Conservation (phyloP, 148 eudicot genomes). For the Silene conica region DNA sequence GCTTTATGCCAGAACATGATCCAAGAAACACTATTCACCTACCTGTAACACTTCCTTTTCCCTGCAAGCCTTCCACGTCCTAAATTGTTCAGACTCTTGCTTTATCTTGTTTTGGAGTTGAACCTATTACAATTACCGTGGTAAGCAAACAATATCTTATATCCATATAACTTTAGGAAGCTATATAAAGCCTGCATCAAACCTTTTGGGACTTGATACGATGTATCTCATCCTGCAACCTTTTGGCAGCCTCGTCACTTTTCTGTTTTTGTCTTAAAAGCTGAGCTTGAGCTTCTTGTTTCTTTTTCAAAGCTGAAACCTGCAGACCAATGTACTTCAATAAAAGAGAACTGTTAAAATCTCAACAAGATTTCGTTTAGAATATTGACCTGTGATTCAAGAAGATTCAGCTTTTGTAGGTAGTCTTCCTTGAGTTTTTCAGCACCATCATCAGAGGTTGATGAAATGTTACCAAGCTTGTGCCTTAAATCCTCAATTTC, state of each 20-base stretch:
- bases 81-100: slow-evolving; percentile 97
- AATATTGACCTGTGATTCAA: slow-evolving; percentile 71
- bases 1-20: background rate
- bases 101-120: slow-evolving; percentile 94
- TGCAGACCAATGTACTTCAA: slow-evolving; percentile 20
- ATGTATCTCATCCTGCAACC: slow-evolving; percentile 93
- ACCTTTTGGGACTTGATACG: slow-evolving; percentile 96
- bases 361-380: slow-evolving; percentile 7
- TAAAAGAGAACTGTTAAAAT: background rate
- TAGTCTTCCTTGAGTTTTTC: slow-evolving; percentile 86
- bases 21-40: background rate
- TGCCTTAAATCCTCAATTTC: slow-evolving; percentile 80
- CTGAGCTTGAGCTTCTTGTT: slow-evolving; percentile 98
- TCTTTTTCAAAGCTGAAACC: slow-evolving; percentile 88
- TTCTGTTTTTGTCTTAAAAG: slow-evolving; percentile 84
- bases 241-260: slow-evolving; percentile 92
- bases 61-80: slow-evolving; percentile 87
- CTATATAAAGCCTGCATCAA: slow-evolving; percentile 3
- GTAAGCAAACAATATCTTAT: background rate
- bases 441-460: slow-evolving; percentile 69
- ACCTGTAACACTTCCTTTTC: slow-evolving; percentile 99
- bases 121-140: slow-evolving; percentile 42
- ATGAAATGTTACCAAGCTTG: slow-evolving; percentile 69
- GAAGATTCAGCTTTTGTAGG: slow-evolving; percentile 81
- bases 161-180: background rate